These are phyloP conservation scores for Cyclaneusma minus DNA, from an alignment of 2,329 filamentous ascomycete genomes.

Conservation along the genomic window DNA sequence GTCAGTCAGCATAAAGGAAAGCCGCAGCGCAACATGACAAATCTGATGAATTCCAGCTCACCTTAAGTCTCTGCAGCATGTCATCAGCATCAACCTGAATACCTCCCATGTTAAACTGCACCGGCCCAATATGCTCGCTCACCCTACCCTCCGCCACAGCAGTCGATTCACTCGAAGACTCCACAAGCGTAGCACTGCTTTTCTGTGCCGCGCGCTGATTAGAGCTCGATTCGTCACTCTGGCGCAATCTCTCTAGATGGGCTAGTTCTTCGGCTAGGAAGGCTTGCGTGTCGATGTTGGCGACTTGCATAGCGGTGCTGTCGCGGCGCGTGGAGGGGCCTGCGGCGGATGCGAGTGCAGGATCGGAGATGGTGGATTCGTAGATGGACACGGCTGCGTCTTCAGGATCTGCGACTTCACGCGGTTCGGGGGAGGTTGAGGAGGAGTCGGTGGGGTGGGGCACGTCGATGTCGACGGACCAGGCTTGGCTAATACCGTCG, in stretches of 20 bases:
- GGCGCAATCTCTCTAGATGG: conserved; percentile 49
- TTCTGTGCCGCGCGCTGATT: conserved; percentile 27
- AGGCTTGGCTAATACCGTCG: conserved; percentile 69
- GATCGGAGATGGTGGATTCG: conserved; percentile 66
- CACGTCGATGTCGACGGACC: conserved; percentile 69
- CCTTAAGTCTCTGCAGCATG: conserved; percentile 76
- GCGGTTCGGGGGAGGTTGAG: too few relatives aligned
- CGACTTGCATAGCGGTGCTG: conserved; percentile 29
- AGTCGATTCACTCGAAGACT: conserved; percentile 15
- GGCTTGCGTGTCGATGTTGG: conserved; percentile 58
- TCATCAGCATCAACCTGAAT: conserved; percentile 94
- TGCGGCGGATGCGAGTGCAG: conserved; percentile 45
- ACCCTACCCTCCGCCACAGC: conserved; percentile 23
- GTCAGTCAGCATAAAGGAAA: conserved; percentile 10
- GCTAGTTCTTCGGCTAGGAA: conserved; percentile 66
- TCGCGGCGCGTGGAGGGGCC: conserved; percentile 33
- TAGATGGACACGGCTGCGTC: conserved; percentile 60
- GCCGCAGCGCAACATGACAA: conserved; percentile 1
- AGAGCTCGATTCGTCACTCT: conserved; percentile 34
- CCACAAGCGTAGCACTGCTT: conserved; percentile 25
- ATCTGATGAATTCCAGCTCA: conserved; percentile 21
- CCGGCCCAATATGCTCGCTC: conserved; percentile 72
- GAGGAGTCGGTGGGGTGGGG: conserved; percentile 19
- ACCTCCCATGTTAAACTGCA: conserved; percentile 96
- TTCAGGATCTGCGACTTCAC: conserved; percentile 23